Evolutionary conservation across 306 rosid species (phyloP).

Genomic region (Citrullus colocynthis): DNA sequence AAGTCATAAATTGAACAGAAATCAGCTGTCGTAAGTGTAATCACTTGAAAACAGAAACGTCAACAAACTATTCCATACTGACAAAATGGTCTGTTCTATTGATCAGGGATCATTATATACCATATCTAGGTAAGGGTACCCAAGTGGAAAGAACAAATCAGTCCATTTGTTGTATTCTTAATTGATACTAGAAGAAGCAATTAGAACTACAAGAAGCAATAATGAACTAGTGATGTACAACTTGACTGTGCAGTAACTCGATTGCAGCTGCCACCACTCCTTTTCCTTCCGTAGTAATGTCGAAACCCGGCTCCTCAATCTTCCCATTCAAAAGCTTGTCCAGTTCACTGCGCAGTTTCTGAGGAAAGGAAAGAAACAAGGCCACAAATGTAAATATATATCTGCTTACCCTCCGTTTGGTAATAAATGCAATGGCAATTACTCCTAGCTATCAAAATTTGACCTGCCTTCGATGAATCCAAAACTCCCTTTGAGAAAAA

Average conservation of each 20-base stretch:
- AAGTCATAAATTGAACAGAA: not conserved
- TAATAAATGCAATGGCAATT: not conserved
- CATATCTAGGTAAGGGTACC: not conserved
- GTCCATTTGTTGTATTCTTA: not conserved
- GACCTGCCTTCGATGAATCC: not conserved
- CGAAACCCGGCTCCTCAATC: conserved; percentile 69
- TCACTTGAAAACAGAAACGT: not conserved
- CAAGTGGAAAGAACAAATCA: not conserved
- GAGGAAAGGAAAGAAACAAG: conserved; percentile 8
- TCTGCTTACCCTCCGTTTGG: not conserved
- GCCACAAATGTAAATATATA: not conserved
- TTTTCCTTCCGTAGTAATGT: conserved; percentile 62
- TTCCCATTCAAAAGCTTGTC: conserved; percentile 77
- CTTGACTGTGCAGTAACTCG: conserved; percentile 65
- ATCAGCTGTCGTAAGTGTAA: not conserved
- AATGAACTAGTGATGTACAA: not conserved
- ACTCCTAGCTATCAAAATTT: not conserved
- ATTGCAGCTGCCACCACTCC: conserved; percentile 75
- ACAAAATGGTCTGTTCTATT: not conserved
- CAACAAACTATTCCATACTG: not conserved
- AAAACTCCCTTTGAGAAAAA: not conserved
- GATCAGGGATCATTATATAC: not conserved
- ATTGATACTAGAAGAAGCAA: not conserved
- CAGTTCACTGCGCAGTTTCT: conserved; percentile 81
- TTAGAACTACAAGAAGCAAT: not conserved